Evolutionary conservation across 257 asterid genomes (phyloP), one percentile per base, ranked within the genome.

Genomic region (Solanum rostratum): DNA sequence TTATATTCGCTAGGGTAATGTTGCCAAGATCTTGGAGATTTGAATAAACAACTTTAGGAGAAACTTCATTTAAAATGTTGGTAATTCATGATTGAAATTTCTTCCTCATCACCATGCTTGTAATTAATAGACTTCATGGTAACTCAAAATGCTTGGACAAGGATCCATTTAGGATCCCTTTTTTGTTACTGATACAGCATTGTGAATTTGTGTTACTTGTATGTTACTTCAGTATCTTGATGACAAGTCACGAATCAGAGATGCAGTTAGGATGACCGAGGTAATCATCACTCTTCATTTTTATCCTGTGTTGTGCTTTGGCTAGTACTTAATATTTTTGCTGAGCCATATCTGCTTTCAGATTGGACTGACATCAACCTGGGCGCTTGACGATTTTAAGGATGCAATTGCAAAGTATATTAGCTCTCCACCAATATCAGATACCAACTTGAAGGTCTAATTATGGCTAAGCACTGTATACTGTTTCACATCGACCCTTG

Each of bases 211-310:
- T 30, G 46, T 81, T 46, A 43, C 78, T 88, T 57, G 79, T 85
- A 52, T 49, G 70, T 46, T 19, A 2, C 89, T 91, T 90, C 97
- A 96, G 99, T 96, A 88, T 89, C 85, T 86, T 76, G 99, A 96
- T 68, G 98, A 95, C 82, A 95, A 92, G 92, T 95, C 92, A 87
- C 91, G 73, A 39, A 90, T 96, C 83, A 95, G 90, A 91, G 96
- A 91, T 84, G 95, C 92, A 62, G 80, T 94, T 39, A 90, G 90
- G 93, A 86, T 71, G 87, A 89, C 86, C 82, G 91, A 95, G 97
- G 99, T 96, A 91, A 66, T 9, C 27, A 46, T 33, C 83, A 82
- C 81, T 50, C 91, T 87, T 55, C 81, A 60, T 73, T 73, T 69
- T 66, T 84, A 66, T 82, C 22, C 81, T 46, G 8, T 63, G 84